phyloP scores from a whole-genome alignment of 192 early-diverging fungal genomes.

The Mortierella claussenii region DNA sequence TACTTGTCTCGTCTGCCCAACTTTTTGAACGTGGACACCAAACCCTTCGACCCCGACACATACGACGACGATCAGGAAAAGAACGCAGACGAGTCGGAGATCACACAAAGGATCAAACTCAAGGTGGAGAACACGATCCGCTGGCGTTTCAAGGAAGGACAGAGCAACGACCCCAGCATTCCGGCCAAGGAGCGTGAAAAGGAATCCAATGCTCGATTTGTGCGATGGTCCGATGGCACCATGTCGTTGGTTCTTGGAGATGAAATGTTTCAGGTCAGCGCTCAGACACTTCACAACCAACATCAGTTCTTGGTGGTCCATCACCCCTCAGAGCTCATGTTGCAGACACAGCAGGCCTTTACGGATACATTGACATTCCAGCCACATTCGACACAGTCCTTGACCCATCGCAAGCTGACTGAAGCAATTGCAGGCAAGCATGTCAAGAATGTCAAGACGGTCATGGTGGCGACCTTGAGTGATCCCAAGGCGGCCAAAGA shows the following conservation, averaged over 20 bases:
- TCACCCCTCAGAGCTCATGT: slow-evolving; percentile 61
- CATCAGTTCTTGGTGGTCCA: slow-evolving; percentile 72
- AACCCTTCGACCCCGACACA: slow-evolving; percentile 69
- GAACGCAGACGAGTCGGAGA: slow-evolving; percentile 52
- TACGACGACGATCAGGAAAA: slow-evolving; percentile 59
- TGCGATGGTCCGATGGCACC: slow-evolving; percentile 82
- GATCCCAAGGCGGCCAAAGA: slow-evolving; percentile 76
- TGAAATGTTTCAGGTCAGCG: slow-evolving; percentile 76
- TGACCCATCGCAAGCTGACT: slow-evolving; percentile 74
- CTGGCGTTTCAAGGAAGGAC: slow-evolving; percentile 69
- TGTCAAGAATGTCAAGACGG: slow-evolving; percentile 70
- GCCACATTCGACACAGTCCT: slow-evolving; percentile 65
- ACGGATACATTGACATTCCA: slow-evolving; percentile 72
- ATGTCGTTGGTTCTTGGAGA: slow-evolving; percentile 78
- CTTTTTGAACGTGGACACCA: slow-evolving; percentile 72
- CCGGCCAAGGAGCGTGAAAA: slow-evolving; percentile 53
- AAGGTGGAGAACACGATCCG: slow-evolving; percentile 79
- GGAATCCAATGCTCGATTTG: slow-evolving; percentile 80
- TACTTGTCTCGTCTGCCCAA: slow-evolving; percentile 70
- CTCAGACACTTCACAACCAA: slow-evolving; percentile 60
- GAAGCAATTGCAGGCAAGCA: slow-evolving; percentile 74
- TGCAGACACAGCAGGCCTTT: slow-evolving; percentile 76
- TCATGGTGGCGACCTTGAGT: slow-evolving; percentile 68
- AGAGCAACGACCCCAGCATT: slow-evolving; percentile 52
- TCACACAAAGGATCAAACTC: slow-evolving; percentile 54